Evolutionary conservation across 768 basidiomycete species (phyloP).

Genomic region (Boletus patriciae): DNA sequence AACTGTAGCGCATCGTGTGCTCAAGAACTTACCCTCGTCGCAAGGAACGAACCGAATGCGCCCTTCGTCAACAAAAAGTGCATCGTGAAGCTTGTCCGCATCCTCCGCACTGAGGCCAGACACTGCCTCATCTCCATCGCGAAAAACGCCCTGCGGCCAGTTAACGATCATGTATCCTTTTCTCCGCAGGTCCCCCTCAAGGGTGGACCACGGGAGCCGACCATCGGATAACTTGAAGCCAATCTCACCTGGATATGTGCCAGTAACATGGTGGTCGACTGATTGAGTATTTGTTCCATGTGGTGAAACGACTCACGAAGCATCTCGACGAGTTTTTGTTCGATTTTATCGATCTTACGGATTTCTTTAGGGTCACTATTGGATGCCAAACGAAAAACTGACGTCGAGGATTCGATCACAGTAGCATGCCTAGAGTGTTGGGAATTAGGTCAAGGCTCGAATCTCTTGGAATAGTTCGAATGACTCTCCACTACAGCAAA

Average conservation of each 20-base stretch:
- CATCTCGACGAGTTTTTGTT: conserved; percentile 2
- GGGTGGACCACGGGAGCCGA: neutral
- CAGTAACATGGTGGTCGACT: neutral
- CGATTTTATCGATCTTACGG: conserved; percentile 1
- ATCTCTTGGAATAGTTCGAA: too few relatives aligned
- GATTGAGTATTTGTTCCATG: neutral
- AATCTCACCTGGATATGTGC: neutral
- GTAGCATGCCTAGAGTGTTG: neutral
- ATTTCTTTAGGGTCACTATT: neutral
- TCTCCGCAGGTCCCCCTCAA: neutral
- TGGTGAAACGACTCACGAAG: neutral
- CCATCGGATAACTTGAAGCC: neutral
- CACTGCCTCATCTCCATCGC: conserved; percentile 3
- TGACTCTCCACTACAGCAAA: neutral
- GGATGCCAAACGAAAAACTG: neutral
- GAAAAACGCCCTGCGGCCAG: conserved; percentile 1
- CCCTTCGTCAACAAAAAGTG: neutral
- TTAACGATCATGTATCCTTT: neutral
- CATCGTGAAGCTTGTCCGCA: neutral
- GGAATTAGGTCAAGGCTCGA: too few relatives aligned
- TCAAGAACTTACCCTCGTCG: too few relatives aligned
- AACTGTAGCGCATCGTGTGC: too few relatives aligned
- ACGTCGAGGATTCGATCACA: neutral
- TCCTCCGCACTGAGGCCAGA: neutral
- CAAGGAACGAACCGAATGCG: neutral